Percentiles rank a stretch among this genome's conserved stretches.
Conservation (phyloP, 352 stramenopile species). For the Phytophthora tentaculata region DNA sequence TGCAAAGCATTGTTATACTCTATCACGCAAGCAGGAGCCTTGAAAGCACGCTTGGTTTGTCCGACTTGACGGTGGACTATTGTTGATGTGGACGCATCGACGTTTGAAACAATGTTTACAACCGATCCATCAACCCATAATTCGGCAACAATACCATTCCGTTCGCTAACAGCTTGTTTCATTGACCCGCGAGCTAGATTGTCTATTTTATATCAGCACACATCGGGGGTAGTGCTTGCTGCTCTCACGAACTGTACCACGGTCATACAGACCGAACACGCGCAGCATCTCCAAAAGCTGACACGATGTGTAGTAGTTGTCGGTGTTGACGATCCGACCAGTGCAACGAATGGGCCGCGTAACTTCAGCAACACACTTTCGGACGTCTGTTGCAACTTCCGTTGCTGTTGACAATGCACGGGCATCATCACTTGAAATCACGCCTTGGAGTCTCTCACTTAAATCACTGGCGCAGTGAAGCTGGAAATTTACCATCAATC, state of each 20-base stretch:
- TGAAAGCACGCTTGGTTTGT: neutral
- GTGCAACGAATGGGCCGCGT: neutral
- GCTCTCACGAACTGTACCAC: neutral
- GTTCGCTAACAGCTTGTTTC: neutral
- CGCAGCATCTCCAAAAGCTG: neutral
- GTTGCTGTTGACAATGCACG: neutral
- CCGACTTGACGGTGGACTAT: neutral
- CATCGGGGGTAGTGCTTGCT: conserved; percentile 1
- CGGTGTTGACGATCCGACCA: neutral
- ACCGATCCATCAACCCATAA: conserved; percentile 1
- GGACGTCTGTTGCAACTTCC: neutral
- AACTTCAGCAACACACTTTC: conserved; percentile 1
- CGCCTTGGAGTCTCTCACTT: neutral
- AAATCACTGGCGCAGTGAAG: neutral
- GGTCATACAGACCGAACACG: neutral
- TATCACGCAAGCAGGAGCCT: neutral
- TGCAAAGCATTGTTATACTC: conserved; percentile 1
- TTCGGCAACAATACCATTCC: neutral
- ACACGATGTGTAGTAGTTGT: neutral
- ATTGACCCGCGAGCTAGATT: neutral
- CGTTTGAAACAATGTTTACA: neutral
- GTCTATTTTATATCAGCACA: conserved; percentile 1
- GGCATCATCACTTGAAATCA: neutral
- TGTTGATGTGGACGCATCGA: neutral
- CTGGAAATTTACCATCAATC: neutral